Percentiles rank a stretch among this genome's conserved stretches.
phyloP scores from a whole-genome alignment of 2,329 filamentous ascomycete species.

The Triangularia setosa region DNA sequence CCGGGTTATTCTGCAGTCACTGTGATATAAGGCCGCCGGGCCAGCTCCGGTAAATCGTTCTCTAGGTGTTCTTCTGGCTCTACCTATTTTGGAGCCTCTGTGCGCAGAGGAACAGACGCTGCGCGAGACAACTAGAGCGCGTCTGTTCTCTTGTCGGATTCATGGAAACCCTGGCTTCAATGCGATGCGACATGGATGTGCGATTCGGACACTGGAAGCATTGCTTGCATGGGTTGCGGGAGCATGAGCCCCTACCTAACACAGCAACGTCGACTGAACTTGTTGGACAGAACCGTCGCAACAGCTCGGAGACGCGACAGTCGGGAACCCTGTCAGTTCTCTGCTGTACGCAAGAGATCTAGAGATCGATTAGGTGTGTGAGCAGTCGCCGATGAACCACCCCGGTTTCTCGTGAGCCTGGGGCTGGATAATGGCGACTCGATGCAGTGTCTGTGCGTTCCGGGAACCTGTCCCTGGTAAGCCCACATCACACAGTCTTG shows the following conservation, averaged over 20 bases:
- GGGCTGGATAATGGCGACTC: conserved; percentile 7
- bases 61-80: conserved; percentile 15
- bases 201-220: conserved; percentile 9
- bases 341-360: conserved; percentile 1
- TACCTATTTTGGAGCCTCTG: conserved; percentile 21
- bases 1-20: conserved; percentile 18
- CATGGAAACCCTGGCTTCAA: conserved; percentile 16
- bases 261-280: conserved; percentile 20
- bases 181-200: conserved; percentile 22
- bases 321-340: conserved; percentile 8
- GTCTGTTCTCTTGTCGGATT: conserved; percentile 20
- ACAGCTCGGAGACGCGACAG: conserved; percentile 16
- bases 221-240: conserved; percentile 22
- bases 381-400: neutral
- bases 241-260: conserved; percentile 17
- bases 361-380: neutral
- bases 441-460: conserved; percentile 6
- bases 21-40: conserved; percentile 22
- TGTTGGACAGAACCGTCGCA: conserved; percentile 21
- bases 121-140: conserved; percentile 8
- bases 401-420: neutral
- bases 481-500: conserved; percentile 27
- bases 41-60: conserved; percentile 14
- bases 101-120: conserved; percentile 18
- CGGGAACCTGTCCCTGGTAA: conserved; percentile 21